Base-by-base conservation (phyloP, 2,329 filamentous ascomycete species). In the Sporothrix pseudoabietina region DNA sequence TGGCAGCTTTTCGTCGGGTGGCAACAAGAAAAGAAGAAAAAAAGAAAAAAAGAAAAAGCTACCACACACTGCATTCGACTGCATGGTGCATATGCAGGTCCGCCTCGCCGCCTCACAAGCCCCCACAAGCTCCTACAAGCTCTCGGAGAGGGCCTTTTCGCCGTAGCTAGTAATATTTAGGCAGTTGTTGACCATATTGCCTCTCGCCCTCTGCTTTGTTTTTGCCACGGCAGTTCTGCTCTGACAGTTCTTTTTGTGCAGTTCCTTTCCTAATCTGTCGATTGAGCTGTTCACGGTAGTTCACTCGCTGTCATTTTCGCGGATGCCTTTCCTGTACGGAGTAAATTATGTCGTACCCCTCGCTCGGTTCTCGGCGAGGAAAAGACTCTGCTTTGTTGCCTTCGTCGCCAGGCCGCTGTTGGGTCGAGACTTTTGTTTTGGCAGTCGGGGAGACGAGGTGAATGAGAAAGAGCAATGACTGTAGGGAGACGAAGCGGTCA, bases 71-170 rank as follows among this genome's bases (percentile, higher is more conserved):
- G 52, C 22, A 55, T n/a, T 30, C 52, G 16, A 19, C 49, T 26
- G 66, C 47, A 55, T 69, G 57, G 55, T 54, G 66, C 66, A 69
- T 30, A 52, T 54, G 47, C 47, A 69, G 47, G 66, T 68, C 63
- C 26, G 44, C 63, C 63, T 68, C 63, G 49, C 63, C 16, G 14
- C 22, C 2, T 22, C n/a, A 7, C n/a, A 22, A 22, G n/a, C 52
- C 22, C 2, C 10, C n/a, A 7, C n/a, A 22, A 22, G n/a, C 52
- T 55, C 52, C 5, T 10, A 55, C 1, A 22, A 19, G 44, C 44
- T 44, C 41, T 39, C 32, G 57, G 32, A 39, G n/a, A 61, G 57
- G 57, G 57, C 57, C 19, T n/a, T 61, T 61, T n/a, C 35, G 35
- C 32, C 16, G 41, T 44, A 44, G 44, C 26, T 26, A 26, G 26